phyloP scores from a whole-genome alignment of 345 rosid genomes.

The Eutrema japonicum region DNA sequence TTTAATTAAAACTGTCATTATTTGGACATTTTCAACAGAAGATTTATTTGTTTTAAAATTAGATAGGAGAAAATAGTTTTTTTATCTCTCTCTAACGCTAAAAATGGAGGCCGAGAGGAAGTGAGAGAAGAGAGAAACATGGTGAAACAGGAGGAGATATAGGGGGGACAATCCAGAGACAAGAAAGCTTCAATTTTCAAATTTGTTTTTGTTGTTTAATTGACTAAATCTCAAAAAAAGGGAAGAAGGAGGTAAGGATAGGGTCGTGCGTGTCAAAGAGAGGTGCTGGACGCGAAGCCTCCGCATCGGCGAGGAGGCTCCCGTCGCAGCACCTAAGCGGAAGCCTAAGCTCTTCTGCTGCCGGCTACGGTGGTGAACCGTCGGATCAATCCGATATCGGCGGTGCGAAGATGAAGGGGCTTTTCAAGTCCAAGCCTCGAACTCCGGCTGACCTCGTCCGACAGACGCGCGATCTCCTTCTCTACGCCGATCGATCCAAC shows the following conservation, averaged over 20 bases:
- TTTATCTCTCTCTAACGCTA: slow-evolving; percentile 17
- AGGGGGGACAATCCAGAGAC: slow-evolving; percentile 8
- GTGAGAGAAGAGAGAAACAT: slow-evolving; percentile 15
- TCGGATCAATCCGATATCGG: slow-evolving; percentile 44
- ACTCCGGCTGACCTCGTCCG: slow-evolving; percentile 84
- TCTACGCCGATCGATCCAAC: slow-evolving; percentile 48
- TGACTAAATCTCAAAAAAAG: slow-evolving; percentile 6
- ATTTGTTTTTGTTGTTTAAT: background rate
- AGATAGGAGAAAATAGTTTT: background rate
- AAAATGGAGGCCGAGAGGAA: slow-evolving; percentile 31
- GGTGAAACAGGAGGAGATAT: slow-evolving; percentile 39
- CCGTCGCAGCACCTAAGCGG: slow-evolving; percentile 43
- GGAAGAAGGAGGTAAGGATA: slow-evolving; percentile 36
- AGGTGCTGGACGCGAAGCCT: slow-evolving; percentile 49
- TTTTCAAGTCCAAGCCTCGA: slow-evolving; percentile 88
- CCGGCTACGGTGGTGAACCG: slow-evolving; percentile 35
- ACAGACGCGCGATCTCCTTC: slow-evolving; percentile 89
- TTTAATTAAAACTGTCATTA: background rate
- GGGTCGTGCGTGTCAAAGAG: slow-evolving; percentile 51
- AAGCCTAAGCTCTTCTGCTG: slow-evolving; percentile 15
- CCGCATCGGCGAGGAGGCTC: slow-evolving; percentile 46
- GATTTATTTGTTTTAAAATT: background rate
- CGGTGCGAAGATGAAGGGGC: slow-evolving; percentile 69
- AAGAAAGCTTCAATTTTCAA: background rate
- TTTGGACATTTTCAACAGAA: background rate